Percentiles rank a stretch among this genome's conserved stretches.
These are phyloP conservation scores for Alternaria gansuensis DNA, from an alignment of 2,329 filamentous ascomycete genomes.

Conservation along the genomic window DNA sequence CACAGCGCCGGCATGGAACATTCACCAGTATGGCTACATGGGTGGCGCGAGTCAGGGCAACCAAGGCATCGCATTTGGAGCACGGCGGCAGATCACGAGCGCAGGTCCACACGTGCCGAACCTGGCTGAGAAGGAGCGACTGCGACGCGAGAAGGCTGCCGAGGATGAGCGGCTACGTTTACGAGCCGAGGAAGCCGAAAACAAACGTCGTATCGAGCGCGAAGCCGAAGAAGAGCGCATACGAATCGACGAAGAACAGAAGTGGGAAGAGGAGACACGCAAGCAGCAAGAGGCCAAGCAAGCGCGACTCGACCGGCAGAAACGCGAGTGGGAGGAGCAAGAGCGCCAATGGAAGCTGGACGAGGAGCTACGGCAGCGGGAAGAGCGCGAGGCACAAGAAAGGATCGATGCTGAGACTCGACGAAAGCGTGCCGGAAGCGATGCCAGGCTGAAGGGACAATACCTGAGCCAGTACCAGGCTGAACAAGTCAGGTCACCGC, in stretches of 20 bases:
- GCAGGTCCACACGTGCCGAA: constrained; percentile 81
- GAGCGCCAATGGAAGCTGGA: constrained; percentile 79
- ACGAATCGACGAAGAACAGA: constrained; percentile 69
- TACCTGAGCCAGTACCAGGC: constrained; percentile 87
- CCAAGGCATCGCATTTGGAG: constrained; percentile 91
- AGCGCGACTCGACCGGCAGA: constrained; percentile 71
- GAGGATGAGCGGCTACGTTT: constrained; percentile 63
- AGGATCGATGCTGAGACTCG: constrained; percentile 72
- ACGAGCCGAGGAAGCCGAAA: constrained; percentile 63
- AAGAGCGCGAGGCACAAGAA: constrained; percentile 77
- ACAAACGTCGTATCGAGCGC: constrained; percentile 58
- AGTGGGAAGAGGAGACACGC: constrained; percentile 72
- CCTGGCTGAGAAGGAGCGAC: constrained; percentile 83
- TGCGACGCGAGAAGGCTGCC: constrained; percentile 63
- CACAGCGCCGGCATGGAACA: constrained; percentile 95
- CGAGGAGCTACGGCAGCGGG: constrained; percentile 73
- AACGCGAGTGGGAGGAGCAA: constrained; percentile 78
- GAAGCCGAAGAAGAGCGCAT: constrained; percentile 71
- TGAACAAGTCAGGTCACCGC: constrained; percentile 62
- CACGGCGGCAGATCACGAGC: constrained; percentile 89
- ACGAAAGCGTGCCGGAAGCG: constrained; percentile 67
- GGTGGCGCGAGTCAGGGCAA: constrained; percentile 96
- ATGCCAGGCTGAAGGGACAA: constrained; percentile 78
- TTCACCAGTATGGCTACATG: constrained; percentile 96
- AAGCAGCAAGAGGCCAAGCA: constrained; percentile 67